A percentile compares a stretch with the other conserved stretches of the same genome.
These are phyloP conservation scores for Penicillium argentinense DNA, from an alignment of 495 filamentous ascomycete species.

Conservation along the genomic window DNA sequence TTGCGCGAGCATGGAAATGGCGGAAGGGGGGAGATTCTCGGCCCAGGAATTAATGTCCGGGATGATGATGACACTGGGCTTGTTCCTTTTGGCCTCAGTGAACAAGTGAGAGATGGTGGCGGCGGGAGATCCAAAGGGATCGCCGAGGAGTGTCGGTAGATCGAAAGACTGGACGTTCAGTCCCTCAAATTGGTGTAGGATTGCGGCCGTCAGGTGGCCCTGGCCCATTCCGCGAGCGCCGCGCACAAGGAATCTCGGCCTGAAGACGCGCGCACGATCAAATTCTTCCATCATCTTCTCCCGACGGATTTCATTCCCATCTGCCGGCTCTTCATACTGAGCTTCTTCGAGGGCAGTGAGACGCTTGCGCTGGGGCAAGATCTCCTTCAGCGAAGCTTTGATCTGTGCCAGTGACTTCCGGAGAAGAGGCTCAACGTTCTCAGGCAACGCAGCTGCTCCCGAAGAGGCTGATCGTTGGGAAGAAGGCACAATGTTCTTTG, in stretches of 20 bases:
- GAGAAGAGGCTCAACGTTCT: slow-evolving; percentile 77
- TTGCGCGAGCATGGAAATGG: slow-evolving; percentile 75
- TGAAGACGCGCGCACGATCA: slow-evolving; percentile 82
- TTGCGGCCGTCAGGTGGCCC: slow-evolving; percentile 81
- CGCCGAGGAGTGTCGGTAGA: slow-evolving; percentile 74
- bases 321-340: slow-evolving; percentile 83
- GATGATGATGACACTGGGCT: slow-evolving; percentile 94
- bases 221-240: slow-evolving; percentile 90
- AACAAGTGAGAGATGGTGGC: slow-evolving; percentile 87
- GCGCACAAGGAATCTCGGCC: slow-evolving; percentile 78
- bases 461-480: slow-evolving; percentile 86
- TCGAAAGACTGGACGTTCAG: slow-evolving; percentile 96
- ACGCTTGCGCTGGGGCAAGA: slow-evolving; percentile 80
- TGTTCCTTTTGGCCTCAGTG: slow-evolving; percentile 86
- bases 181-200: slow-evolving; percentile 87
- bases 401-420: slow-evolving; percentile 68
- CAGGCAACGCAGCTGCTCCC: slow-evolving; percentile 73
- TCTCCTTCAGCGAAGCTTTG: slow-evolving; percentile 63
- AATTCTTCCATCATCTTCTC: slow-evolving; percentile 90
- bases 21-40: slow-evolving; percentile 59
- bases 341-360: slow-evolving; percentile 91
- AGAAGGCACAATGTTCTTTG: slow-evolving; percentile 94
- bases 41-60: slow-evolving; percentile 89
- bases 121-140: slow-evolving; percentile 73
- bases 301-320: slow-evolving; percentile 75